Base-by-base conservation (phyloP, 1,284 basidiomycete species). In the Ceratorhiza oryzae-sativae region DNA sequence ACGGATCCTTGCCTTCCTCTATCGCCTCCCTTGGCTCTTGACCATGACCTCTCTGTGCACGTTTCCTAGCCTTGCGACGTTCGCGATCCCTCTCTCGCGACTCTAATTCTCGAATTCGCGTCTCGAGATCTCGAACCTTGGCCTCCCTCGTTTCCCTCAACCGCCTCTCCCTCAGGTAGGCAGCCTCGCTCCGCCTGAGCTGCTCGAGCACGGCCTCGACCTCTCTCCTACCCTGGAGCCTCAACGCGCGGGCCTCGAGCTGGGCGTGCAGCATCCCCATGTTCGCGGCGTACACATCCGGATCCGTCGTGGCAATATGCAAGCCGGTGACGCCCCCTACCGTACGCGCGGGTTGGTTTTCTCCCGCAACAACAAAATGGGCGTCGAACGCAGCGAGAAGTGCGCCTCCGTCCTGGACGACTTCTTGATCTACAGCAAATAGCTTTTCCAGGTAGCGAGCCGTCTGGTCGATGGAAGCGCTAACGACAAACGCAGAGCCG, bases 401-500 rank as follows among this genome's bases (percentile, higher is more conserved):
- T 8, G 74, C 73, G 72, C 80, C 77, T 71, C 90, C 87, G 71
- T 84, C 80, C 1, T 81, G 81, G 10, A 90, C 79, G 30, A 88
- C 82, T 0, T 82, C 77, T 18, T 81, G 51, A 32, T 68, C 63
- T 6, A 68, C 63, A 0, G 63, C 63, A n/a, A 68, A 68, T 1
- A 68, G 51, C 27, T 68, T 68, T 32, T 68, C 78, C 55, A 91
- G 81, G 71, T 85, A 84, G 9, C 75, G 73, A 0, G 85, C 84
- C 0, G 84, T 80, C 2, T 76, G 77, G 15, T 83, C 79, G 10
- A 84, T 73, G 20, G 83, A 85, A 5, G 79, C 78, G 74, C 80
- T 81, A 74, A 90, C 80, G 55, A 85, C 83, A 73, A 89, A 82
- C 0, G 86, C 87, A 2, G 88, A 84, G 13, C 88, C 88, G 36